phyloP scores from a whole-genome alignment of 306 rosid species.

The Castanea sativa region DNA sequence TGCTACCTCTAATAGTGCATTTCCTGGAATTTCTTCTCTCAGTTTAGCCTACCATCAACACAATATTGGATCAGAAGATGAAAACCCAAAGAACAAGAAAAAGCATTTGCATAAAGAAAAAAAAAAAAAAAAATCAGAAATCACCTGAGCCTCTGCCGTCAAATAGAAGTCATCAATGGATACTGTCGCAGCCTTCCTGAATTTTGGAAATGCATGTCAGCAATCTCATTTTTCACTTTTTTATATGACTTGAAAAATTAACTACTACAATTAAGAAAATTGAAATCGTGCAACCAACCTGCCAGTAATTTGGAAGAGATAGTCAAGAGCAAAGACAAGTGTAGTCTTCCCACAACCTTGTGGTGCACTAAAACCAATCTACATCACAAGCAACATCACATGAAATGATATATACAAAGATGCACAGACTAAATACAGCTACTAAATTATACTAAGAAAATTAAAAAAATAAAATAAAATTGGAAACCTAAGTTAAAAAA shows the following conservation, averaged over 20 bases:
- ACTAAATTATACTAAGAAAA: neutral
- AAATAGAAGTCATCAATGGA: conserved; percentile 93
- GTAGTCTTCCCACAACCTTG: conserved; percentile 99
- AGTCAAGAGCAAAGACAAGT: conserved; percentile 88
- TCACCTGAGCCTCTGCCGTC: conserved; percentile 85
- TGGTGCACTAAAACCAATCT: conserved; percentile 98
- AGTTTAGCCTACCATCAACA: conserved; percentile 59
- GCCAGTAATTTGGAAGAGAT: conserved; percentile 58
- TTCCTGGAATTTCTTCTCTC: conserved; percentile 72
- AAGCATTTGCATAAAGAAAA: neutral
- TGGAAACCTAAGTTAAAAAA: neutral
- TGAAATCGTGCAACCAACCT: conserved; percentile 37
- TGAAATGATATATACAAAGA: neutral
- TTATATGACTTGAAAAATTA: conserved; percentile 12
- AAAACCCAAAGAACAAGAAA: conserved; percentile 5
- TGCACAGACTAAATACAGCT: neutral
- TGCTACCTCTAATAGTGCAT: conserved; percentile 85
- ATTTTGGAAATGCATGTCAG: conserved; percentile 26
- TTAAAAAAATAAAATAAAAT: neutral
- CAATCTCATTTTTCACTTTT: conserved; percentile 9
- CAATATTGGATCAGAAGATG: conserved; percentile 26
- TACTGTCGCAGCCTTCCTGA: conserved; percentile 84
- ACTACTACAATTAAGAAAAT: conserved; percentile 1
- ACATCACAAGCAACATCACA: conserved; percentile 21
- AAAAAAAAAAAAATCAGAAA: conserved; percentile 9